Conservation (phyloP, 2,329 filamentous ascomycete species). For the Didymella segeticola region DNA sequence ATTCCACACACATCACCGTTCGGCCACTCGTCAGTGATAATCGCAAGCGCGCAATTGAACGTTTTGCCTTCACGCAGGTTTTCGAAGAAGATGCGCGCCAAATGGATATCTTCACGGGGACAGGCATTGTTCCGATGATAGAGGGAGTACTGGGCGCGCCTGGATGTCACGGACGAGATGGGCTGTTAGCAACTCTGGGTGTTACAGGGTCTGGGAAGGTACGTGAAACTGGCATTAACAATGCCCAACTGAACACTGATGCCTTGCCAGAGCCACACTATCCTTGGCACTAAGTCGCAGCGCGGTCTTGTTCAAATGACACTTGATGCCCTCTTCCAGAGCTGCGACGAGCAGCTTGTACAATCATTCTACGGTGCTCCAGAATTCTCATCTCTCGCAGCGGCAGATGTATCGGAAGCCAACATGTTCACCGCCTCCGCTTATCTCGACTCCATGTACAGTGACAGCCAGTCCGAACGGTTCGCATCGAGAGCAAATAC, state of each 20-base stretch:
- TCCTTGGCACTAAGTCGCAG: constrained; percentile 84
- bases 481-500: constrained; percentile 54
- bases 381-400: constrained; percentile 75
- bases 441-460: constrained; percentile 81
- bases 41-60: constrained; percentile 86
- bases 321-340: constrained; percentile 87
- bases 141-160: constrained; percentile 79
- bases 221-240: neutral
- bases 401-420: constrained; percentile 82
- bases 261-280: constrained; percentile 82
- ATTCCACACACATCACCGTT: constrained; percentile 60
- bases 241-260: constrained; percentile 20
- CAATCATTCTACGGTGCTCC: constrained; percentile 62
- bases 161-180: constrained; percentile 83
- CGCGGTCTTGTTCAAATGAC: constrained; percentile 90
- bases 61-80: constrained; percentile 91
- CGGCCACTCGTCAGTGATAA: constrained; percentile 76
- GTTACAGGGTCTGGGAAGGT: constrained; percentile 98
- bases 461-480: constrained; percentile 67
- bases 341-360: constrained; percentile 74
- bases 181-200: constrained; percentile 86
- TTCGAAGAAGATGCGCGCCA: constrained; percentile 88
- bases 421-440: constrained; percentile 74
- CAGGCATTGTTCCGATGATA: constrained; percentile 75
- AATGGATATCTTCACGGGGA: constrained; percentile 83